These are phyloP conservation scores for Salix koriyanagi DNA, from an alignment of 345 rosid genomes.

Conservation along the genomic window DNA sequence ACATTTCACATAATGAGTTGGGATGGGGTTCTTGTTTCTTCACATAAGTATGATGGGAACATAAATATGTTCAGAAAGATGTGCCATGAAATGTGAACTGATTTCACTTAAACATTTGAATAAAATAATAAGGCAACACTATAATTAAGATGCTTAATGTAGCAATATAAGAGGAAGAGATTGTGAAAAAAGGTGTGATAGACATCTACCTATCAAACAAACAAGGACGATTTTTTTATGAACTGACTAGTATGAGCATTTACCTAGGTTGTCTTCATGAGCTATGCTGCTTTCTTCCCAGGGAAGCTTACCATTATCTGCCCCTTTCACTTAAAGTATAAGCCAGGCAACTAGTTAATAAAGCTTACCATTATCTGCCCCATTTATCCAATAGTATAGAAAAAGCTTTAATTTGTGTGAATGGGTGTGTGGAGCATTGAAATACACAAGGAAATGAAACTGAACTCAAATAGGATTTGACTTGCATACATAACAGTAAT, in stretches of 20 bases:
- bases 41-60: not conserved
- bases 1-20: not conserved
- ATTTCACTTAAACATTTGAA: too few relatives aligned
- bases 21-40: not conserved
- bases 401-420: not conserved
- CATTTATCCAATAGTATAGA: not conserved
- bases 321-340: conserved; percentile 17
- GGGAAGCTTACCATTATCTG: conserved; percentile 16
- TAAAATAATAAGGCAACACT: not conserved
- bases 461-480: not conserved
- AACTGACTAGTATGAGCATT: not conserved
- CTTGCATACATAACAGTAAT: not conserved
- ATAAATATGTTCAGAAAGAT: too few relatives aligned
- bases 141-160: not conserved
- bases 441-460: not conserved
- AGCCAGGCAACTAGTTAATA: conserved; percentile 7
- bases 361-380: not conserved
- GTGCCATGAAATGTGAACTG: too few relatives aligned
- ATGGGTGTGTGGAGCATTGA: not conserved
- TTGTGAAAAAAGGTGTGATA: not conserved
- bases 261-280: conserved; percentile 27
- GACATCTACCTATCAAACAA: not conserved
- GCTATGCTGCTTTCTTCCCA: conserved; percentile 15
- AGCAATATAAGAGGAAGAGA: not conserved
- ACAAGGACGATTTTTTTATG: not conserved